phyloP scores from a whole-genome alignment of 768 basidiomycete genomes.

The Strobilomyces confusus region DNA sequence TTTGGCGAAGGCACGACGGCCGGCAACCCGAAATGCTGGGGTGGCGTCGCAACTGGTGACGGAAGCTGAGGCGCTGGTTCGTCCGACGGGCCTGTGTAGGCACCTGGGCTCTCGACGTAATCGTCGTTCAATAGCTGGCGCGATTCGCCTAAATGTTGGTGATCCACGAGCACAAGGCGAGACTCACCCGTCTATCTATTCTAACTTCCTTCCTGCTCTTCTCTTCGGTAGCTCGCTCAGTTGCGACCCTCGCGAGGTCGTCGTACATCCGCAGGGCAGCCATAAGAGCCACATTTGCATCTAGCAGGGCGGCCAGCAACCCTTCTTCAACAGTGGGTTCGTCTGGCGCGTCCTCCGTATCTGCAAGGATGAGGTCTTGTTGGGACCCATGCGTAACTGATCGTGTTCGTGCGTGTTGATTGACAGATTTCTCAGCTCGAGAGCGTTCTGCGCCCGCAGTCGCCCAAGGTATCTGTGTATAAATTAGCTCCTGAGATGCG shows the following conservation, averaged over 20 bases:
- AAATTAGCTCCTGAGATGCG: conserved; percentile 79
- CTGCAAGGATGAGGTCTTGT: conserved; percentile 18
- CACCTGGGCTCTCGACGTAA: conserved; percentile 16
- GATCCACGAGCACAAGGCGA: conserved; percentile 20
- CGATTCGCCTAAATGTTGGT: conserved; percentile 17
- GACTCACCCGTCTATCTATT: conserved; percentile 59
- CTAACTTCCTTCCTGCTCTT: conserved; percentile 64
- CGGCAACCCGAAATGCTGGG: conserved; percentile 31
- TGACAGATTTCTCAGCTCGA: conserved; percentile 33
- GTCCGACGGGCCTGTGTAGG: conserved; percentile 28
- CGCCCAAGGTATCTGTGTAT: conserved; percentile 89
- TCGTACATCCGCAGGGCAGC: conserved; percentile 72
- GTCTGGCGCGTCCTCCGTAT: conserved; percentile 31
- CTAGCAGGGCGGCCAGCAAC: conserved; percentile 67
- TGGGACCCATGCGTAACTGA: conserved; percentile 19
- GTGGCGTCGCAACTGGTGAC: conserved; percentile 28
- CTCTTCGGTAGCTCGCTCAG: conserved; percentile 55
- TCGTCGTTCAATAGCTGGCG: conserved; percentile 26
- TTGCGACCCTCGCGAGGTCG: conserved; percentile 66
- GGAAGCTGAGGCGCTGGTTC: conserved; percentile 24
- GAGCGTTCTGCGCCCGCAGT: conserved; percentile 75
- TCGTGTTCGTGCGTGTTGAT: conserved; percentile 14
- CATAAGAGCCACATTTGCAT: conserved; percentile 66
- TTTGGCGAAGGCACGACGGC: conserved; percentile 28
- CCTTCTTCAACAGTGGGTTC: conserved; percentile 69